phyloP scores from a whole-genome alignment of 345 rosid species.

The Aethionema arabicum region DNA sequence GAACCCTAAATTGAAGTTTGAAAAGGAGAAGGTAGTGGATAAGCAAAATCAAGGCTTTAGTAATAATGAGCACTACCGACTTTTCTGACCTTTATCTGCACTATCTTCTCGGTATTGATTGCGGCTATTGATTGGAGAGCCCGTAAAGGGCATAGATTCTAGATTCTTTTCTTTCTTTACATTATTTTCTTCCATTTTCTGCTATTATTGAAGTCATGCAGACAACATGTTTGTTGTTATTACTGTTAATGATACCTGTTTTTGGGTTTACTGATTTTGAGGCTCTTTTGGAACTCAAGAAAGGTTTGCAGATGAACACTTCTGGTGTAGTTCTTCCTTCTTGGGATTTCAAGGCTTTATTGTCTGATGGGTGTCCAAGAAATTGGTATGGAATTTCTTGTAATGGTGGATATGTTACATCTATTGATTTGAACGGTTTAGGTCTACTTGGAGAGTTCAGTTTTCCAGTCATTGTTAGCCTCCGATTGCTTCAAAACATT shows the following conservation, averaged over 20 bases:
- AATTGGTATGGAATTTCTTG: conserved; percentile 82
- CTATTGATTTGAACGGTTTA: conserved; percentile 55
- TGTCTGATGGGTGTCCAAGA: conserved; percentile 66
- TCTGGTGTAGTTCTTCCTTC: conserved; percentile 56
- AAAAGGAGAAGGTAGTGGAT: no score
- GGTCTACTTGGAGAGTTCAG: conserved; percentile 71
- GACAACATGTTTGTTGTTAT: conserved; percentile 43
- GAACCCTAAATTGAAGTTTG: no score
- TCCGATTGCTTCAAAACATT: conserved; percentile 58
- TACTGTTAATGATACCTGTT: conserved; percentile 42
- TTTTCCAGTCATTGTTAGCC: conserved; percentile 52
- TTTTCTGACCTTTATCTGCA: conserved; percentile 10
- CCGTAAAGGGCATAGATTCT: conserved; percentile 12
- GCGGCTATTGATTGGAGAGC: conserved; percentile 18
- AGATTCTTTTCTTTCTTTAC: neutral
- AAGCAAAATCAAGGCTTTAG: neutral
- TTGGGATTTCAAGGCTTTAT: conserved; percentile 64
- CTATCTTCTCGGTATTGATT: conserved; percentile 17
- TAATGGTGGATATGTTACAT: conserved; percentile 53
- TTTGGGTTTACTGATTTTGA: conserved; percentile 65
- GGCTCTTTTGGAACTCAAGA: conserved; percentile 73
- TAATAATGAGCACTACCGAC: conserved; percentile 15
- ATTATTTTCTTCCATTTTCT: neutral
- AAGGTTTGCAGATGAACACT: conserved; percentile 60
- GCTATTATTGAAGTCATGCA: conserved; percentile 57